These are phyloP conservation scores for Candida ulmi DNA, from an alignment of 805 yeast species.

Conservation along the genomic window DNA sequence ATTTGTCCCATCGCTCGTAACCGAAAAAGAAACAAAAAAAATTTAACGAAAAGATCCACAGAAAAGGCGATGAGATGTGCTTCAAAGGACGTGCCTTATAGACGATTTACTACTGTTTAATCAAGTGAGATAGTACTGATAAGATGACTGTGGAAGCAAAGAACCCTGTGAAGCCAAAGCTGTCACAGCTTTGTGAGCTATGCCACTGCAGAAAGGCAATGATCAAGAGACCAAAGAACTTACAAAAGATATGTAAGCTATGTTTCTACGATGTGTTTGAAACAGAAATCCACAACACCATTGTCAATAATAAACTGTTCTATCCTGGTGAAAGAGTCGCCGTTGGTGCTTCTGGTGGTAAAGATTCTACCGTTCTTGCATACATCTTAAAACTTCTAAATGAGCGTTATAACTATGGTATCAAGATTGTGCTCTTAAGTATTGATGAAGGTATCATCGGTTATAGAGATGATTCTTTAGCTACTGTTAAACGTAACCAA, in stretches of 20 bases:
- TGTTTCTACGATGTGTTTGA: conserved; percentile 91
- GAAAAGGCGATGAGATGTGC: no score
- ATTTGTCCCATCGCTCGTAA: no score
- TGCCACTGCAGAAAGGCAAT: conserved; percentile 82
- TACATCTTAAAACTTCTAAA: conserved; percentile 80
- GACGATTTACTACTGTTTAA: no score
- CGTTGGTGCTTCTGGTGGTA: conserved; percentile 98
- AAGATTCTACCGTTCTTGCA: conserved; percentile 94
- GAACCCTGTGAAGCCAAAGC: conserved; percentile 18
- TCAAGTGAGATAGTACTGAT: no score
- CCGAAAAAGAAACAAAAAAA: no score
- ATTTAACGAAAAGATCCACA: no score
- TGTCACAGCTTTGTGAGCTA: conserved; percentile 64
- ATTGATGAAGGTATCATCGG: conserved; percentile 98
- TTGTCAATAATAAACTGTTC: conserved; percentile 62
- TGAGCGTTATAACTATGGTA: conserved; percentile 82
- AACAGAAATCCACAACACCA: conserved; percentile 92
- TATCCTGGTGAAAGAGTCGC: conserved; percentile 83
- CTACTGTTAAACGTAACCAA: conserved; percentile 93
- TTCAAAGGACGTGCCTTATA: no score
- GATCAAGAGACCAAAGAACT: conserved; percentile 86
- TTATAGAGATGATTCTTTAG: conserved; percentile 93
- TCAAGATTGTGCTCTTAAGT: conserved; percentile 75
- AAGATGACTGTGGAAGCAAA: not conserved
- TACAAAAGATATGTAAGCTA: conserved; percentile 81